These are phyloP conservation scores for Lasiosphaeriaceae sp. DNA, from an alignment of 495 filamentous ascomycete genomes.

Conservation along the genomic window DNA sequence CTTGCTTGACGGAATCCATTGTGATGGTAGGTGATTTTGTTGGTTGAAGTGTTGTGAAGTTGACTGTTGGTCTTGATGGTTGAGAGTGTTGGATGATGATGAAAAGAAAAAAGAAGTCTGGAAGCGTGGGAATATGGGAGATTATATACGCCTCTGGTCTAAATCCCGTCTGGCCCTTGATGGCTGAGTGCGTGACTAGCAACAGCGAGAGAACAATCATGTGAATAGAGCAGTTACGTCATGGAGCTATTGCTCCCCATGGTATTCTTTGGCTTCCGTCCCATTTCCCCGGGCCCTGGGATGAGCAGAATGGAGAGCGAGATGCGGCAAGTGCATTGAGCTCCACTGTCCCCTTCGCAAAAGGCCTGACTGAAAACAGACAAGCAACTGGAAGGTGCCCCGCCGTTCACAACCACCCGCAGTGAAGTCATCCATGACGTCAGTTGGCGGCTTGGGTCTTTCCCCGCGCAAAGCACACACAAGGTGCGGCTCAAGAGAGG, in stretches of 20 bases:
- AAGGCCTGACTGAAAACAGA: neutral
- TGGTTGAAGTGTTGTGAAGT: conserved; percentile 15
- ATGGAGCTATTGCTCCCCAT: neutral
- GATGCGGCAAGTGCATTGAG: neutral
- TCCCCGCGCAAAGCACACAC: too few relatives aligned
- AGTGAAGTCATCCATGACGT: conserved; percentile 10
- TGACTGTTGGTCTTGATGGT: conserved; percentile 25
- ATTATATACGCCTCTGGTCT: conserved; percentile 23
- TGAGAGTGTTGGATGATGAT: conserved; percentile 28
- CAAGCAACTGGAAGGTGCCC: neutral
- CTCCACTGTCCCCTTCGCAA: neutral
- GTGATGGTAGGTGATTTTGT: conserved; percentile 35
- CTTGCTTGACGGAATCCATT: conserved; percentile 59
- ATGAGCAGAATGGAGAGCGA: neutral
- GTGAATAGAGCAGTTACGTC: conserved; percentile 14
- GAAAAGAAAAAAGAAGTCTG: conserved; percentile 6
- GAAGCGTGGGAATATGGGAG: conserved; percentile 9
- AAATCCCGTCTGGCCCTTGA: neutral
- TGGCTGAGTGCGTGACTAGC: neutral
- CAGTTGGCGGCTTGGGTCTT: conserved; percentile 2
- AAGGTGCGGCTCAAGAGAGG: too few relatives aligned
- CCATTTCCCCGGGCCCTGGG: too few relatives aligned
- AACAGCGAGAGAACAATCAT: conserved; percentile 2
- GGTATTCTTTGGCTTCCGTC: neutral
- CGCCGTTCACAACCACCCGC: neutral